Evolutionary conservation across 2,329 filamentous ascomycete species (phyloP), one percentile per base, ranked within the genome.

Genomic region (Meredithiella fracta): DNA sequence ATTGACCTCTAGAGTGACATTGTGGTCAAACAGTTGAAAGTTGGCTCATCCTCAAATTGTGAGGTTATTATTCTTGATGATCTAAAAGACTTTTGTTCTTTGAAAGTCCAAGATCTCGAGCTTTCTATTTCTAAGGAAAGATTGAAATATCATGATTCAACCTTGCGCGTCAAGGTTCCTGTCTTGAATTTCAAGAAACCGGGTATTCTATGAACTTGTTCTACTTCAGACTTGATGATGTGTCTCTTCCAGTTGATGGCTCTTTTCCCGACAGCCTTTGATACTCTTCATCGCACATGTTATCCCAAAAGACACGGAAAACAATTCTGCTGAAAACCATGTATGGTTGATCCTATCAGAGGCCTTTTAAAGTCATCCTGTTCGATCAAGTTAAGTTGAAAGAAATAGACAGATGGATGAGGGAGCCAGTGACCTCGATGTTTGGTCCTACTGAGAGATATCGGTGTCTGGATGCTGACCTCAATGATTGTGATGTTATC

Each of bases 81-180:
- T 7, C 37, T 58, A 9, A 7, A 38, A n/a, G 52, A 54, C 4
- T 9, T 50, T 14, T 58, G 49, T 42, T n/a, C 23, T 9, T 17
- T 31, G 7, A 56, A 56, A 23, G 40, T 50, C n/a, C 17, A 56
- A 37, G 42, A 14, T 40, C n/a, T 56, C 1, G 31, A 22, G 8
- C 22, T 17, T 25, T 34, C 31, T 15, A 44, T 62, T 4, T 64
- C 65, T 37, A 62, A 66, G 55, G 68, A 70, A 42, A 60, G 60
- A 11, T 49, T 67, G 1, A 59, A 65, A 22, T 57, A 61, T 20
- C 47, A 58, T 3, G 62, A 65, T 15, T 61, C 63, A 3, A 56
- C 62, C 1, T 58, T 65, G 3, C 62, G 66, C 25, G 44, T 69
- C 20, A 58, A 61, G 1, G 61, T 67, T 42, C 67, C 67, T 4